Base-by-base conservation (phyloP, 163 green algal species). In the Volvox carteri region DNA sequence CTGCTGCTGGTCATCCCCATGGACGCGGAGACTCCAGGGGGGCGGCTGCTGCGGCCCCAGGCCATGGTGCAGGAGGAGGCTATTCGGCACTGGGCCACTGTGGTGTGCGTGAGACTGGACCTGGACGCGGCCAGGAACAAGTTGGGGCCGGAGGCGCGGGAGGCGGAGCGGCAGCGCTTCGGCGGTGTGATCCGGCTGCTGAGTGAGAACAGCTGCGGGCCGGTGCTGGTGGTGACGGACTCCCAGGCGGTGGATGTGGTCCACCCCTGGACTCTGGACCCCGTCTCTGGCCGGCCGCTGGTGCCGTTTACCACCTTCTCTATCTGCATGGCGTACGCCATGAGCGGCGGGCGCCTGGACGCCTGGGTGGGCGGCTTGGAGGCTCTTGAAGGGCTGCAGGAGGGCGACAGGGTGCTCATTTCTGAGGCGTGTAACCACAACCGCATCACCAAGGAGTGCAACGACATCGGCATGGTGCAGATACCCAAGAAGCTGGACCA, bases 341-440 rank as follows among this genome's bases (percentile, higher is more conserved):
- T 94, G 84, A 91, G 42, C 54, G 86, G 92, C 14, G 94, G 94
- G 37, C 78, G 86, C 52, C 91, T 96, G 86, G 87, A 87, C 16
- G 30, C 90, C 35, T 96, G 95, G 79, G 93, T 92, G 73, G 80
- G 91, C 25, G 91, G 93, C 19, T 46, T 94, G 79, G 70, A 86
- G 65, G 86, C 86, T 52, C 88, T 92, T 25, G 78, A 91, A 33
- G 12, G 12, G 0, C 89, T 95, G 56, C 79, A 89, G 78, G 79
- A 78, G 52, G 90, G 88, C 48, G 93, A 95, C 89, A 44, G 81
- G 0, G 89, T 96, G 60, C 87, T 96, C 58, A 87, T 96, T 33
- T 91, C 93, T 0, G 94, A 96, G 90, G 94, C 94, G 0, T 96
- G 94, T 91, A 96, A 96, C 92, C 94, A 96, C 91, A 96, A 95